Base-by-base conservation (phyloP, 345 rosid genomes). In the Citrus inodora region DNA sequence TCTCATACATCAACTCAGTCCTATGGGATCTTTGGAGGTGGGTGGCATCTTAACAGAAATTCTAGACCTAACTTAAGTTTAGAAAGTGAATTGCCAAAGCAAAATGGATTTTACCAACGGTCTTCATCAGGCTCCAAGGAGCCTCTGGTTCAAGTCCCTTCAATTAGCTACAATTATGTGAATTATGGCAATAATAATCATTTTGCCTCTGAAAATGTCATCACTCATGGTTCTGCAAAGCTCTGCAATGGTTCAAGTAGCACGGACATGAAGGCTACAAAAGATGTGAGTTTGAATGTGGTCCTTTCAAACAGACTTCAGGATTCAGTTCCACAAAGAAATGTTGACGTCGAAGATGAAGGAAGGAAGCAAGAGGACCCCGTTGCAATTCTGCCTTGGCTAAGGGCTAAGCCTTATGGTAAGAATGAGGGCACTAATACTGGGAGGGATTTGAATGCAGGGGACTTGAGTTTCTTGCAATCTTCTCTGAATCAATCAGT, bases 331-430 rank as follows among this genome's bases (percentile, higher is more conserved):
- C 65, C 40, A 9, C 83, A 67, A 37, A 79, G 6, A 76, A 82
- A 79, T 79, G 55, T 78, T 67, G 89, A 83, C 82, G 82, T 77
- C 68, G 68, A 78, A 77, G 90, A 83, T 82, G 79, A 84, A 65
- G 91, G 82, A 76, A 92, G 85, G 77, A 87, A 55, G 42, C 84
- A 83, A 16, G 88, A 84, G 74, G 89, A 87, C 70, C 74, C 59
- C 76, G 64, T 82, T 40, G 76, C 78, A 22, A 80, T 85, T 69
- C 83, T 92, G 79, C 91, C 98, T 75, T 92, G 98, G 97, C 85
- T 93, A 62, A 88, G 83, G 83, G 82, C 88, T 53, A 89, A 84
- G 76, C 80, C 83, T 33, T 78, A 67, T 73, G 73, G 62, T 73
- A 84, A 83, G 82, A 85, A 76, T 63, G 92, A 84, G 80, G 75